phyloP scores from a whole-genome alignment of 352 stramenopile genomes.

The Phytophthora meadii region DNA sequence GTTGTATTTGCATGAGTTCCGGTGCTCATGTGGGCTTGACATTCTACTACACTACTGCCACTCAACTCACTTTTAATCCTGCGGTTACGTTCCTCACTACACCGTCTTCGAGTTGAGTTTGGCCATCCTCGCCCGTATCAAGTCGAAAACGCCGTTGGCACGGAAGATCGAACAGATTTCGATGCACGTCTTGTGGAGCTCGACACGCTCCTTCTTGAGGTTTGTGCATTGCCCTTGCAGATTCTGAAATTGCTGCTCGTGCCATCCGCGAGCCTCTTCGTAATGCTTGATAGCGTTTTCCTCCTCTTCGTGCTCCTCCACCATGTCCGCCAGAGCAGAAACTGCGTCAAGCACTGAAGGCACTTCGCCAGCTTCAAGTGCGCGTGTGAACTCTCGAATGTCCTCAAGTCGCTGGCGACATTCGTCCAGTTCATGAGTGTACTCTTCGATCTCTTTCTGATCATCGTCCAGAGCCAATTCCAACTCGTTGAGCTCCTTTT shows the following conservation, averaged over 20 bases:
- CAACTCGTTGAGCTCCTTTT: conserved; percentile 32
- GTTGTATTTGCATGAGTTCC: not conserved
- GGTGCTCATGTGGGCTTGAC: not conserved
- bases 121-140: conserved; percentile 26
- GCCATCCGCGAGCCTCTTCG: conserved; percentile 10
- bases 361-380: conserved; percentile 22
- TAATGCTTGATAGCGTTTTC: conserved; percentile 26
- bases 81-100: not conserved
- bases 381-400: conserved; percentile 35
- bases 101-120: conserved; percentile 1
- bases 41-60: not conserved
- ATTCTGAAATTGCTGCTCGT: conserved; percentile 23
- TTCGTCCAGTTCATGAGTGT: conserved; percentile 31
- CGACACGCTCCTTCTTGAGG: conserved; percentile 28
- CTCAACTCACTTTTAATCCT: no score
- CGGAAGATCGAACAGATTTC: conserved; percentile 41
- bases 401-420: conserved; percentile 27
- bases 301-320: conserved; percentile 38
- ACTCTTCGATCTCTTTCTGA: conserved; percentile 35
- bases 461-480: conserved; percentile 31
- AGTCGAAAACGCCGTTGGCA: conserved; percentile 27
- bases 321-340: conserved; percentile 26
- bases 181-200: conserved; percentile 30
- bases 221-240: conserved; percentile 12
- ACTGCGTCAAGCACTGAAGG: conserved; percentile 15